Evolutionary conservation across 768 basidiomycete genomes (phyloP), one percentile per base, ranked within the genome.

Genomic region (Termitomyces sp.): DNA sequence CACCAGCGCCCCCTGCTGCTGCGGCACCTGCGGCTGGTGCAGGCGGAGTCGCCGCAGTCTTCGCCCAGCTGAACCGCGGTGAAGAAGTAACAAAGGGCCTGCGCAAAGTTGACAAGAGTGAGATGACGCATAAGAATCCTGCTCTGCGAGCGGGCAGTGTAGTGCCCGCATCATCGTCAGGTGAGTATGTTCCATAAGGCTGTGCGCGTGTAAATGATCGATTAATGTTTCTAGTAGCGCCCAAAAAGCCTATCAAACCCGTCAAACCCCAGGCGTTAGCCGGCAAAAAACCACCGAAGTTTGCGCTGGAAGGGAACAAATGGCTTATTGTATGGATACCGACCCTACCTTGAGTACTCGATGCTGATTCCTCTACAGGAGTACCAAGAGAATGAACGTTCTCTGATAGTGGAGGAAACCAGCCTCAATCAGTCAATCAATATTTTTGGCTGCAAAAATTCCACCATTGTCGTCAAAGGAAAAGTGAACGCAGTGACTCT

Each of bases 71-170:
- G 46, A 98, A 98, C 68, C 83, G 88, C 42, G 95, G 96, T 0
- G 91, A 87, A 61, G 87, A 88, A 4, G 88, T 99, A 34, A 98
- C 96, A 6, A 91, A 90, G 68, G 87, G 91, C 12, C 72, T 99
- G 65, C 87, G 89, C 64, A 98, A 97, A 71, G 97, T 99, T 30
- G 92, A 95, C 69, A 89, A 87, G 78, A 95, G 91, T 62, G 89
- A 98, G 71, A 95, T 96, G 95, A 98, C 95, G 3, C 97, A 99
- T 79, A 98, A 99, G 81, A 98, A 99, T 67, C 96, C 97, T 0
- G 82, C 86, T 10, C 74, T 99, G 37, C 77, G 97, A 32, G 83
- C 91, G 78, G 68, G 79, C 70, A 65, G 72, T 56, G 75, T 79
- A 64, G 74, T 79, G 47, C 67, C 73, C 1, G 68, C 75, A 50